Percentiles rank a stretch among this genome's conserved stretches.
Conservation (phyloP, 371 early-diverging fungal species). For the Saksenaea vasiformis region DNA sequence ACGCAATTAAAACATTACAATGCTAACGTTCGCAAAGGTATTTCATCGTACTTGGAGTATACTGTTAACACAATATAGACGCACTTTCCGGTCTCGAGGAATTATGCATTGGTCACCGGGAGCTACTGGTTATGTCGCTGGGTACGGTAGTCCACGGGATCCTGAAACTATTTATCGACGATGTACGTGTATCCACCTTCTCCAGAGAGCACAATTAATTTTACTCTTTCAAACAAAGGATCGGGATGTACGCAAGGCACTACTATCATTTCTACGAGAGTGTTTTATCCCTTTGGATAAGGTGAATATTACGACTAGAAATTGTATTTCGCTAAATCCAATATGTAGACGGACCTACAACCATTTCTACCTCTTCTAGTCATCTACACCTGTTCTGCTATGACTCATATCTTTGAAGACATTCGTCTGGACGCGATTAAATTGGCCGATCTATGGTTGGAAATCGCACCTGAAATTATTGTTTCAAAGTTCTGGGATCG, state of each 20-base stretch:
- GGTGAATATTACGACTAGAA: conserved; percentile 10
- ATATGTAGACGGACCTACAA: conserved; percentile 56
- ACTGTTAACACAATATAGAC: conserved; percentile 40
- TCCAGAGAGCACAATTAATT: neutral
- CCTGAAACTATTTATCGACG: conserved; percentile 63
- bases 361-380: conserved; percentile 80
- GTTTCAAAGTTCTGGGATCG: conserved; percentile 63
- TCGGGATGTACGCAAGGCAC: conserved; percentile 51
- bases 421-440: conserved; percentile 80
- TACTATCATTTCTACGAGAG: conserved; percentile 33
- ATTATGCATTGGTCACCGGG: conserved; percentile 59
- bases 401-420: conserved; percentile 90
- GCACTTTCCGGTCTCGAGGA: conserved; percentile 74
- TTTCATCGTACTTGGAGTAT: neutral
- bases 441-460: conserved; percentile 76
- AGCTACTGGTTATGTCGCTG: conserved; percentile 58
- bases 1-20: conserved; percentile 80
- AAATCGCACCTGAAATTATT: conserved; percentile 61
- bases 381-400: conserved; percentile 83
- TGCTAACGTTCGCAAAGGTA: conserved; percentile 73
- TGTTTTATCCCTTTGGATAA: conserved; percentile 31
- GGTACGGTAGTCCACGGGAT: conserved; percentile 66
- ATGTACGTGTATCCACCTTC: conserved; percentile 38
- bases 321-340: neutral
- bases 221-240: conserved; percentile 29